A percentile compares a stretch with the other conserved stretches of the same genome.
phyloP scores from a whole-genome alignment of 1,139 yeast species.

The Lodderomyces jiufengensis region DNA sequence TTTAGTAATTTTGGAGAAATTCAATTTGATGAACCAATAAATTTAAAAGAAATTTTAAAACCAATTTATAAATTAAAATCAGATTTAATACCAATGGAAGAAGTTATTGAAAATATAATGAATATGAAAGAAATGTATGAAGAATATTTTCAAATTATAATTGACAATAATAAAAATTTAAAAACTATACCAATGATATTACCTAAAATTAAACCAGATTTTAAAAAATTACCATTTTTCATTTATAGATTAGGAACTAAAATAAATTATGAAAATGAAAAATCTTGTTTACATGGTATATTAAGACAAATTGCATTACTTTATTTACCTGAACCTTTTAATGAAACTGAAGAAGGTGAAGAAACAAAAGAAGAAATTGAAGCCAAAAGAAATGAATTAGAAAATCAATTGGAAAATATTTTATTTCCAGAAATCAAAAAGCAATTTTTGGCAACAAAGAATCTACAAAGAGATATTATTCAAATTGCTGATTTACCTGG shows the following conservation, averaged over 20 bases:
- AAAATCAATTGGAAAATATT: conserved; percentile 47
- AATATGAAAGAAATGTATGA: conserved; percentile 69
- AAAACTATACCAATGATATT: conserved; percentile 64
- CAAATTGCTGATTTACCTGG: conserved; percentile 94
- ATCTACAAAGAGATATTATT: conserved; percentile 52
- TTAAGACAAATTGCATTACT: conserved; percentile 67
- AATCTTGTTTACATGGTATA: conserved; percentile 61
- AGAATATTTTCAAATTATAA: conserved; percentile 68
- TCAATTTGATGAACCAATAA: conserved; percentile 36
- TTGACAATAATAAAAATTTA: conserved; percentile 33
- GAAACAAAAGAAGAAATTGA: conserved; percentile 11
- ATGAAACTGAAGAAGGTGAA: conserved; percentile 17
- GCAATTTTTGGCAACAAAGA: conserved; percentile 62
- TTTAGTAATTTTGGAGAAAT: conserved; percentile 80
- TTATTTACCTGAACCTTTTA: conserved; percentile 60
- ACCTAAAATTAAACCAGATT: conserved; percentile 58
- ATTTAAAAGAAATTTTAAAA: conserved; percentile 27
- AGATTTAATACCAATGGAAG: conserved; percentile 16
- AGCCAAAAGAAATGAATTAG: conserved; percentile 19
- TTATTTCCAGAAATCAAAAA: conserved; percentile 67
- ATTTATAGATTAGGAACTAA: conserved; percentile 55
- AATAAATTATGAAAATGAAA: conserved; percentile 66
- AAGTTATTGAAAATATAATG: conserved; percentile 26
- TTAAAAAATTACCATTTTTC: conserved; percentile 64
- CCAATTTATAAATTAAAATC: conserved; percentile 18